A percentile compares a stretch with the other conserved stretches of the same genome.
Evolutionary conservation across 441 rosid species (phyloP).

Genomic region (Cnidoscolus chayamansa): DNA sequence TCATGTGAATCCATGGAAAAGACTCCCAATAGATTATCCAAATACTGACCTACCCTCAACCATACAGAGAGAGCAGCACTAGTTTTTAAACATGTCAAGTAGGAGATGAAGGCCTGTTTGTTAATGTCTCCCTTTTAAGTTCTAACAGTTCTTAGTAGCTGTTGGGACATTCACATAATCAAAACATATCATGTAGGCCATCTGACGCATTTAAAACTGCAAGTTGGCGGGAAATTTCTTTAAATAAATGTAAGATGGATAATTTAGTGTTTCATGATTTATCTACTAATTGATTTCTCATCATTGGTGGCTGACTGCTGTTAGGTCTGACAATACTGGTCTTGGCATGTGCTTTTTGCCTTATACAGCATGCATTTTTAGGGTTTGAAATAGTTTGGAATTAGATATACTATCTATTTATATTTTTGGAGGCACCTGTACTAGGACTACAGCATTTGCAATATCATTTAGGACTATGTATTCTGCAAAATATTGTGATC

Average conservation of each 20-base stretch:
- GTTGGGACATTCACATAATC: neutral
- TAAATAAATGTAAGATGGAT: neutral
- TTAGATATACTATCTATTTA: neutral
- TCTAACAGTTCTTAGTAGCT: neutral
- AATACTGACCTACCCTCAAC: neutral
- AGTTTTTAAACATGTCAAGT: neutral
- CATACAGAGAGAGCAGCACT: neutral
- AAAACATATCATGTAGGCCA: no score
- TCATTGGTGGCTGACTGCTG: neutral
- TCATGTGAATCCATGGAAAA: neutral
- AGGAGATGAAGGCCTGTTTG: neutral
- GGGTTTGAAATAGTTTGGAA: neutral
- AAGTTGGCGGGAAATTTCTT: neutral
- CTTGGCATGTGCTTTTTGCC: slow-evolving; percentile 5
- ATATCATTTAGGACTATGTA: neutral
- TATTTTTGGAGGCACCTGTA: neutral
- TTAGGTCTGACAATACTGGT: neutral
- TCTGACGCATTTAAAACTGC: neutral
- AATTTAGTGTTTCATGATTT: neutral
- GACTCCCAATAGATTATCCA: neutral
- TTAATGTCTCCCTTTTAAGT: neutral
- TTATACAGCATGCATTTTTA: neutral
- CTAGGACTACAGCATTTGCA: neutral
- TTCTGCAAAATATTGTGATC: slow-evolving; percentile 15
- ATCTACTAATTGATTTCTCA: neutral